Evolutionary conservation across 2,329 filamentous ascomycete species (phyloP), one percentile per base, ranked within the genome.

Genomic region (Chrysoporthe austroafricana): DNA sequence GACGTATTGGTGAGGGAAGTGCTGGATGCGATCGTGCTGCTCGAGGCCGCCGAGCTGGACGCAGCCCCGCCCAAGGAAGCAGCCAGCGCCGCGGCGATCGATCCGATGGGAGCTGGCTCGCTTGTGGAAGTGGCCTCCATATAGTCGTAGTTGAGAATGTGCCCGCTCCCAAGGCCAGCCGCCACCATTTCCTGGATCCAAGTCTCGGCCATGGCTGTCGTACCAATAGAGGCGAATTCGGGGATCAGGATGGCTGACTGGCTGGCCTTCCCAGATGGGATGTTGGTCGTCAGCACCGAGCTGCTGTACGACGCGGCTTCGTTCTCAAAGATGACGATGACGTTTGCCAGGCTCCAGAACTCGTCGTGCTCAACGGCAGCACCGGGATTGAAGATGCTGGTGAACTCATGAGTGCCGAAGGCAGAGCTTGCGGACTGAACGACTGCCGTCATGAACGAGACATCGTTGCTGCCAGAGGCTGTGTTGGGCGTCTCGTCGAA

Each of bases 401-500:
- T 60, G 66, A 62, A 66, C 43, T 36, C 26, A 32, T 58, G 50
- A 18, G 11, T 9, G 16, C 63, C 63, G 44, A 68, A 66, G 18
- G 42, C 43, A 16, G 59, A 50, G 21, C n/a, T 44, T 3, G 63
- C 63, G n/a, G 52, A 32, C 18, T 61, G 44, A 26, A 68, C 62
- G n/a, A 62, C 43, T 14, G 66, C 52, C 36, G 63, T 44, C 56
- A 68, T 56, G 43, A 65, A 68, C n/a, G 32, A 32, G 48, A 68
- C 66, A 16, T 64, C 56, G 52, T 50, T 36, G 34, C 18, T 3
- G 13, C 54, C 56, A n/a, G 9, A 67, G 73, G 48, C 66, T 70
- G 21, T 67, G 70, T 36, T n/a, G 36, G 13, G 64, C 56, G 1
- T 67, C 74, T 70, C 68, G 52, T 70, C 68, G 44, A 68, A 70